Base-by-base conservation (phyloP, 495 filamentous ascomycete species). In the Geopyxis carbonaria region DNA sequence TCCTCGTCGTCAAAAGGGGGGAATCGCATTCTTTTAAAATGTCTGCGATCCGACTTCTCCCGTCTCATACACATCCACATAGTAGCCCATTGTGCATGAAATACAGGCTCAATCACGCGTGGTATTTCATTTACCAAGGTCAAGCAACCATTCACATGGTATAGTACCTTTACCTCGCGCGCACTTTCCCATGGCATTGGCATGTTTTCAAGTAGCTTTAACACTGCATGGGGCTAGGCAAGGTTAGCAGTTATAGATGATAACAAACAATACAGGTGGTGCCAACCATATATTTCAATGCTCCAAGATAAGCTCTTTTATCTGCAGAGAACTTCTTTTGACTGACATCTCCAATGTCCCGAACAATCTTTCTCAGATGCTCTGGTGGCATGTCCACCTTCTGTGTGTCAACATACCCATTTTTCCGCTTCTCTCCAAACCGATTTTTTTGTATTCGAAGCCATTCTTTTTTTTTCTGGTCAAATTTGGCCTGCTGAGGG, bases 61-160 rank as follows among this genome's bases (percentile, higher is more conserved):
- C 91, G 74, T 56, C 91, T 73, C 91, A 99, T 99, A 34, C 73
- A 80, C 45, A 93, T 80, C 91, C 91, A 99, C 91, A 99, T 95
- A 7, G 83, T 92, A 18, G 89, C 87, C 91, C 91, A 99, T 60
- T 99, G 91, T 43, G 91, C 91, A 55, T 93, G 87, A 59, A 93
- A 99, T 11, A 99, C 81, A 2, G 91, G 91, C 62, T 95, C 89
- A 55, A 99, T 95, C 33, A 99, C 91, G 48, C 91, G 70, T 14
- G 91, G 91, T 5, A 75, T 85, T 64, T 99, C 91, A 55, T 99
- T 99, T 39, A 99, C 91, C 42, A 99, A 62, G 13, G 91, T 99
- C 50, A 99, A 62, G 54, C 91, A 95, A 8, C 91, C 91, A 49
- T 95, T 99, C 45, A 95, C 84, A 57, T 99, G 91, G 60, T 99